Base-by-base conservation (phyloP, 2,329 filamentous ascomycete genomes). In the Ceratocystis destructans region DNA sequence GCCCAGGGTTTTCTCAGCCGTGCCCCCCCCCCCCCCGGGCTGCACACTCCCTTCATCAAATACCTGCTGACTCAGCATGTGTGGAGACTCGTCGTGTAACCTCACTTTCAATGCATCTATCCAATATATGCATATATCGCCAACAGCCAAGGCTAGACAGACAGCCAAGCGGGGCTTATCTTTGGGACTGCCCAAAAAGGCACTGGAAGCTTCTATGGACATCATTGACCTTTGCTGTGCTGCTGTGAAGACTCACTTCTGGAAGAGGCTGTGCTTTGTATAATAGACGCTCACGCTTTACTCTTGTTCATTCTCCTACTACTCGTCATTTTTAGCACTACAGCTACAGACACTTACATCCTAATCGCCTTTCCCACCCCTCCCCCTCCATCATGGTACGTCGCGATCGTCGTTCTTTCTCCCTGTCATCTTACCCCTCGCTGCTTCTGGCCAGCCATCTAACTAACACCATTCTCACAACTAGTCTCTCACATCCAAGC, bases 401-500 rank as follows among this genome's bases (percentile, higher is more conserved):
- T 17, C 57, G 17, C 5, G 7, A 15, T 12, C 48, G 5, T 12
- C 12, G 12, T 12, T 37, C 37, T 12, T 10, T 25, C n/a, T 50
- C n/a, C 48, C 48, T 28, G 7, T 31, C 15, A 8, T 33, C 22
- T 50, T 28, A 66, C 61, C 59, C 22, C 66, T 57, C 28, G 37
- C 41, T 25, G 33, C 64, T 66, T 65, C 25, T 63, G n/a, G 12
- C 22, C 64, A 17, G 33, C 50, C 45, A 22, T 22, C 22, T 1
- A 17, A 37, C 31, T 31, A 48, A 48, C 25, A 63, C 45, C 33
- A 33, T 28, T 22, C 41, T 44, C 41, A 22, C 12, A 22, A 8
- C 3, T 53, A 74, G 73, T 71, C 73, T 62, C 76, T 79, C 55
- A 78, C 79, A 64, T 79, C 82, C 67, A 83, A 84, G 76, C 84